Conservation (phyloP, 176 grass and related monocot genomes). For the Paspalum notatum region DNA sequence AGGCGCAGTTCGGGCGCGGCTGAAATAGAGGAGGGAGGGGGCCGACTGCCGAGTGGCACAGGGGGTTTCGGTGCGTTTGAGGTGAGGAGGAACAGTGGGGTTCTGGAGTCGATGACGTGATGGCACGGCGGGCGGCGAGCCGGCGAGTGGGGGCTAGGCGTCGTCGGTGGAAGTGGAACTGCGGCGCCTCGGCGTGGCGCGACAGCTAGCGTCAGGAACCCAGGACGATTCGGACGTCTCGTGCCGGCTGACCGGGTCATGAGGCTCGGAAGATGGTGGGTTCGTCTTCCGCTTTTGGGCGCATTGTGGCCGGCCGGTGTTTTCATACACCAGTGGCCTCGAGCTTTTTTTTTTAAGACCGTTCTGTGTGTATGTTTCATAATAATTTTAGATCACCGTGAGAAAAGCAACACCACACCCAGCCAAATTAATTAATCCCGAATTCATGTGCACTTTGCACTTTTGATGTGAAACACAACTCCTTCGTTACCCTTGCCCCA, state of each 20-base stretch:
- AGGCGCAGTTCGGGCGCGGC: neutral
- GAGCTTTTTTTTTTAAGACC: too few relatives aligned
- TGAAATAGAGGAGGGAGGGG: slow-evolving; percentile 3
- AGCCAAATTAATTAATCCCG: too few relatives aligned
- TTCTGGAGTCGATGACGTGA: slow-evolving; percentile 21
- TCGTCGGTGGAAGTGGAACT: neutral
- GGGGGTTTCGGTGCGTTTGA: slow-evolving; percentile 30
- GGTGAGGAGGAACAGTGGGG: neutral
- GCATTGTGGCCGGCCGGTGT: neutral
- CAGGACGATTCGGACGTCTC: too few relatives aligned
- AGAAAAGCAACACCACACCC: too few relatives aligned
- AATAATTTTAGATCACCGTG: too few relatives aligned
- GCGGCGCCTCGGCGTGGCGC: neutral
- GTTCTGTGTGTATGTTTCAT: too few relatives aligned
- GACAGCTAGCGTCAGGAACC: neutral
- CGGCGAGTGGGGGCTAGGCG: neutral
- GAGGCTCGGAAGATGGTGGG: neutral
- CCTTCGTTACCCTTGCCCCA: too few relatives aligned
- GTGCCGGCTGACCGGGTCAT: neutral
- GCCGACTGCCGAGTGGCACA: neutral
- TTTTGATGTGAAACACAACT: too few relatives aligned
- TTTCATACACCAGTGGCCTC: neutral
- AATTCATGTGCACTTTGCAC: too few relatives aligned
- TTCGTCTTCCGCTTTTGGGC: neutral
- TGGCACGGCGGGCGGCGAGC: too few relatives aligned